Evolutionary conservation across 1,139 yeast genomes (phyloP), one percentile per base, ranked within the genome.

Genomic region (Magnusiomyces paraingens): DNA sequence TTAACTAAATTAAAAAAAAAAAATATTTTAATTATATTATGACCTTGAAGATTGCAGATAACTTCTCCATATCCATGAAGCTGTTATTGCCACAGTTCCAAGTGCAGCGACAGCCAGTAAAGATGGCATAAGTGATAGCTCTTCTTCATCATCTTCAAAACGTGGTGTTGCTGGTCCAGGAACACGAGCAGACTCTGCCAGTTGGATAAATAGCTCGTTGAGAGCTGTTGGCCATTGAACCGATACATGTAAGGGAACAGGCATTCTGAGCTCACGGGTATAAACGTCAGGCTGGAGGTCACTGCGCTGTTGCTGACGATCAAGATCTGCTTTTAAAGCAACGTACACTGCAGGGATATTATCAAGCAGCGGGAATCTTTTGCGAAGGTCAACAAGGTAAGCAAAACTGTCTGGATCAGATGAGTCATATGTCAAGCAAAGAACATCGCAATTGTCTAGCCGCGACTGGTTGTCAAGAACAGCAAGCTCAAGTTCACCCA

Each of bases 361-460:
- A 62, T 82, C 84, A 43, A 91, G 71, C 43, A 74, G 72, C 0
- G 82, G 78, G 63, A 84, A 81, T 57, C 75, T 77, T 49, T 76
- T 73, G 26, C 90, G 73, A 29, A 90, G 69, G 32, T 86, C 86
- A 32, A 86, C 84, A 54, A 91, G 72, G 65, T 87, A 84, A 53
- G 90, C 88, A 69, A 93, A 93, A 52, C 96, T 87, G 54, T 91
- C 95, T 0, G 99, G 97, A 65, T 93, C 97, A 0, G 96, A 85
- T 0, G 97, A 89, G 67, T 93, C 99, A 68, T 93, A 93, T 0
- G 90, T 80, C 64, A 86, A 79, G 68, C 98, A 93, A 1, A 93
- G 70, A 1, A 90, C 96, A 68, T 93, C 99, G 69, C 98, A 93
- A 55, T 85, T 86, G 53, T 86, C 89, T 17, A 93, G 68, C 49